Base-by-base conservation (phyloP, 371 early-diverging fungal species). In the Mortierella sp. region DNA sequence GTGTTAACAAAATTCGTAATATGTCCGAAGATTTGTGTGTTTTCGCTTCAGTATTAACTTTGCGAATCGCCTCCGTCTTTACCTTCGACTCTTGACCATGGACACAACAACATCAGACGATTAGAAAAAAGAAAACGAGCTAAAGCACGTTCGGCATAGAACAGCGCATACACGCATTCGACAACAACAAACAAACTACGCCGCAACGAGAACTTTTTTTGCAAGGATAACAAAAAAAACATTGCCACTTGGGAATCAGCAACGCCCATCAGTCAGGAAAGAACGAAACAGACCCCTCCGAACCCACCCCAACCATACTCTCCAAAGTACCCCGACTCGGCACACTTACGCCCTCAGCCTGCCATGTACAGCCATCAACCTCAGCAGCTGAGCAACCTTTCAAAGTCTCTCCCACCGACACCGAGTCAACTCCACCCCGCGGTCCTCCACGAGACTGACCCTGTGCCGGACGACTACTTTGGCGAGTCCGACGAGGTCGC, bases 381-480 rank as follows among this genome's bases (percentile, higher is more conserved):
- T 28, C 76, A 72, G 59, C 75, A 74, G 40, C 75, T 64, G 72
- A 84, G 84, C 76, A 80, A 78, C 69, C 79, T 86, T 28, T 86
- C 86, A 53, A 69, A 76, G 64, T 86, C 86, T 8, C 69, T 86
- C 26, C 86, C 86, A 28, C 86, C 86, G 13, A 87, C 80, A 61
- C 88, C 79, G 46, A 89, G 74, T 64, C 77, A 71, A 83, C 87
- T 69, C 70, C 82, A 75, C 37, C 69, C 83, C 31, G 86, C 90
- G 31, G 89, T 53, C 54, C 61, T 67, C 48, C 21, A 79, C 72
- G 78, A 79, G n/a, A 34, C 26, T 51, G 90, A 91, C 75, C 88
- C 89, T 34, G 91, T 88, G 21, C 72, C 86, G 19, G 82, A 87
- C 44, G 86, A 87, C 54, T 88, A 83, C 71, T 83, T 87, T 82